A percentile compares a stretch with the other conserved stretches of the same genome.
These are phyloP conservation scores for Paxillus involutus DNA, from an alignment of 768 basidiomycete genomes.

Conservation along the genomic window DNA sequence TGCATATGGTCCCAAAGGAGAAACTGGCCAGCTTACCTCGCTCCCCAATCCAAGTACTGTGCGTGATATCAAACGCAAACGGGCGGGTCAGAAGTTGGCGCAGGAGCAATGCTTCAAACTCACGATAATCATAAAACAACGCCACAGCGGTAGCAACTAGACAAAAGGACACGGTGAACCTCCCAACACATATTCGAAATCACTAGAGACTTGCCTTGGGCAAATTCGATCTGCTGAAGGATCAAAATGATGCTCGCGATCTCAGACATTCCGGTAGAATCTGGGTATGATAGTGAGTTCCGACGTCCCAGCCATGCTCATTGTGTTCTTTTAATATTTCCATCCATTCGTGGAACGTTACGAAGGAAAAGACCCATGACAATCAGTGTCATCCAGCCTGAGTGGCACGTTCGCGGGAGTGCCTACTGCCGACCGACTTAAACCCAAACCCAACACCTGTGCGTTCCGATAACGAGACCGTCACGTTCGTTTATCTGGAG, in stretches of 20 bases:
- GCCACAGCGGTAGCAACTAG: conserved; percentile 10
- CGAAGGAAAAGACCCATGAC: too few species aligned
- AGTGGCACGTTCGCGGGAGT: too few species aligned
- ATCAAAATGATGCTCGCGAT: neutral
- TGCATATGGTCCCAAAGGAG: neutral
- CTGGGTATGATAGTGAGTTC: too few species aligned
- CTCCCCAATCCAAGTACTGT: conserved; percentile 11
- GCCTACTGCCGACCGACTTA: conserved; percentile 2
- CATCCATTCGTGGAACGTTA: too few species aligned
- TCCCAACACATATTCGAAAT: neutral
- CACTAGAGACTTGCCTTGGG: conserved; percentile 6
- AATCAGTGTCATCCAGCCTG: too few species aligned
- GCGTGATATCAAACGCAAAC: neutral
- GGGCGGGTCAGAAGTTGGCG: neutral
- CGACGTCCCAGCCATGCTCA: too few species aligned
- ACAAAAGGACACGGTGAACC: neutral
- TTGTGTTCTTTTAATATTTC: too few species aligned
- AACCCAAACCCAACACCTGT: conserved; percentile 8
- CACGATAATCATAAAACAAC: conserved; percentile 16
- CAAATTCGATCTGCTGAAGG: conserved; percentile 3
- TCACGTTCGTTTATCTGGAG: too few species aligned
- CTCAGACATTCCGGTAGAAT: neutral
- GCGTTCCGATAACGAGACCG: too few species aligned
- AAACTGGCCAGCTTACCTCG: conserved; percentile 6
- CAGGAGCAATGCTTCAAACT: neutral